phyloP scores from a whole-genome alignment of 2,329 filamentous ascomycete species.

The Penicillium sp. region DNA sequence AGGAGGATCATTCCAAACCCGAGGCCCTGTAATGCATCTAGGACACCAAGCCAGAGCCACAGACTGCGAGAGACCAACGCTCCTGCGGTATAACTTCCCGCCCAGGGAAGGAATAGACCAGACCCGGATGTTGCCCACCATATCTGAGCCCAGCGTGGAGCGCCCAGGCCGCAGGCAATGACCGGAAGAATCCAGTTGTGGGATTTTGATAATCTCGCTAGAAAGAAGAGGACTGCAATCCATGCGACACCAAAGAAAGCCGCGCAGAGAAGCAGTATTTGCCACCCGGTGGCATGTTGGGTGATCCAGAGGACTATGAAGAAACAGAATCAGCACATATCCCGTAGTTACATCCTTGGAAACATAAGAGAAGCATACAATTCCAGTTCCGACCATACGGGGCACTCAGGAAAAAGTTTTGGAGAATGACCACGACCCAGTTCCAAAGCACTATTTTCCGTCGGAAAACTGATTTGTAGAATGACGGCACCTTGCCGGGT shows the following conservation, averaged over 20 bases:
- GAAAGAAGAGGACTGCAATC: slow-evolving; percentile 48
- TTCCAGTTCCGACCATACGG: slow-evolving; percentile 69
- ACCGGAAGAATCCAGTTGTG: slow-evolving; percentile 69
- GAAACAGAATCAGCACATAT: background rate
- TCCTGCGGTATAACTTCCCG: slow-evolving; percentile 54
- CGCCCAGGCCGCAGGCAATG: slow-evolving; percentile 65
- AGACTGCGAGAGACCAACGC: slow-evolving; percentile 59
- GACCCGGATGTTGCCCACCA: slow-evolving; percentile 65
- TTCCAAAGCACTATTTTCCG: slow-evolving; percentile 70
- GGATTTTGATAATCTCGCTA: slow-evolving; percentile 58
- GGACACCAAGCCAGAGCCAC: slow-evolving; percentile 68
- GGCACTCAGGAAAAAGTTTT: slow-evolving; percentile 68
- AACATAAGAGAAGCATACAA: slow-evolving; percentile 39
- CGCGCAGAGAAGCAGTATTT: slow-evolving; percentile 54
- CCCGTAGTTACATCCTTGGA: background rate
- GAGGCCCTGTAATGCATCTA: slow-evolving; percentile 66
- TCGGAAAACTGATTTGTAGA: slow-evolving; percentile 63
- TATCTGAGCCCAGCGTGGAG: slow-evolving; percentile 68
- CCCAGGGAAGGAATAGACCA: slow-evolving; percentile 65
- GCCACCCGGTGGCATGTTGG: slow-evolving; percentile 57
- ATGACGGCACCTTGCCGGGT: slow-evolving; percentile 64
- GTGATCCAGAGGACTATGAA: slow-evolving; percentile 57
- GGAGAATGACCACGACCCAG: slow-evolving; percentile 62
- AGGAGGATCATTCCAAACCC: slow-evolving; percentile 69
- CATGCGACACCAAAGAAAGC: slow-evolving; percentile 58